Conservation (phyloP, 179 eudicot species). For the Patellifolia procumbens region DNA sequence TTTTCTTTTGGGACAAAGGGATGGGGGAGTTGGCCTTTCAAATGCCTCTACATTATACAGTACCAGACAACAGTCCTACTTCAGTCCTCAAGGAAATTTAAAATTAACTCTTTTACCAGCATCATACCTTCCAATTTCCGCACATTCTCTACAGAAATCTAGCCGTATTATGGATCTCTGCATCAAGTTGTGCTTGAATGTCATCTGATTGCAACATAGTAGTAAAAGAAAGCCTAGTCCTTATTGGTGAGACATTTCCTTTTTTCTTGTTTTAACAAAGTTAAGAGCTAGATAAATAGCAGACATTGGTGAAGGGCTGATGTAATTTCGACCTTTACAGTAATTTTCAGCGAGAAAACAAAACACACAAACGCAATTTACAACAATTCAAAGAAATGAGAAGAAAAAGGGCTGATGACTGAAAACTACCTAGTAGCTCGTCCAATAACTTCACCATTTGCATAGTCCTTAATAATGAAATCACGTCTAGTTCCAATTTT, state of each 20-base stretch:
- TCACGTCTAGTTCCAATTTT: constrained; percentile 93
- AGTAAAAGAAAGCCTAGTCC: not conserved
- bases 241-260: not conserved
- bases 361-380: not conserved
- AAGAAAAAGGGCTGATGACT: not conserved
- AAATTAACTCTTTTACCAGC: not conserved
- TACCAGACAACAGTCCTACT: constrained; percentile 10
- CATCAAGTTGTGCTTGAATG: not conserved
- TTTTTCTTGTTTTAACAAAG: not conserved
- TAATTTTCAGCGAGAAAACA: not conserved
- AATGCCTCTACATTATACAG: not conserved
- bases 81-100: not conserved
- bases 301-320: not conserved
- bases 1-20: not conserved
- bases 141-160: not conserved
- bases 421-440: constrained; percentile 82
- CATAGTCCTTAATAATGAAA: constrained; percentile 82
- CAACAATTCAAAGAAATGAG: not conserved
- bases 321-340: not conserved
- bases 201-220: not conserved
- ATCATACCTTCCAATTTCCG: not conserved
- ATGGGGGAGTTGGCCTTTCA: not conserved
- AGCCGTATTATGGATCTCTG: not conserved
- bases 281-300: not conserved
- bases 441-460: constrained; percentile 86